Evolutionary conservation across 441 rosid species (phyloP), one percentile per base, ranked within the genome.

Genomic region (Viola pubescens): DNA sequence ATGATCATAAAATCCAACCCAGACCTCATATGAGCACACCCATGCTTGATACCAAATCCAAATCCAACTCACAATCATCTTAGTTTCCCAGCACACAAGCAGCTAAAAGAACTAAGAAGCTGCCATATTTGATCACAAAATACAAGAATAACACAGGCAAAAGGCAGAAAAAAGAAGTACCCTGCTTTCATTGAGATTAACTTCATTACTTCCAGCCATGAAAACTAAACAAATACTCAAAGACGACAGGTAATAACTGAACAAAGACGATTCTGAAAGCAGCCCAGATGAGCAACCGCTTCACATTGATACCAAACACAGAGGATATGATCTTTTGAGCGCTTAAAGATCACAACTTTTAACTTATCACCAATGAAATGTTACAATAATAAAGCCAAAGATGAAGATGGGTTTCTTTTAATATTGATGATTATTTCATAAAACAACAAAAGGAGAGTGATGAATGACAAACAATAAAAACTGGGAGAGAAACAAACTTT

Each of bases 131-230:
- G 49, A 41, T 52, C 40, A 45, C 54, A 4, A 47, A 40, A 53
- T 3, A 56, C 52, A 59, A 42, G 9, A 11, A 39, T 51, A 54
- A 54, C 39, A 6, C 19, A 6, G 3, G 8, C 3, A 16, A 12
- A 13, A 4, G 48, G 11, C 1, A 3, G 6, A 8, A 42, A 10
- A 19, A 52, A 16, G 40, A 16, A 54, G 57, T 70, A 88, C 95
- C 96, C 75, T 86, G 69, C 95, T 87, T 80, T 94, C 99, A 69
- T 82, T 88, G 48, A 81, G 76, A 74, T 90, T 86, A 73, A 88
- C 94, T 75, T 79, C 88, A 70, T 83, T 85, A 55, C 91, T 76
- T 65, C 95, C 89, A 48, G 96, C 96, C 99, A 94, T 88, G 66
- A 62, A 63, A 58, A 10, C 10, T 44, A 7, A 5, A 43, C 56